phyloP scores from a whole-genome alignment of 768 basidiomycete species.

The Amanita fuliginea region DNA sequence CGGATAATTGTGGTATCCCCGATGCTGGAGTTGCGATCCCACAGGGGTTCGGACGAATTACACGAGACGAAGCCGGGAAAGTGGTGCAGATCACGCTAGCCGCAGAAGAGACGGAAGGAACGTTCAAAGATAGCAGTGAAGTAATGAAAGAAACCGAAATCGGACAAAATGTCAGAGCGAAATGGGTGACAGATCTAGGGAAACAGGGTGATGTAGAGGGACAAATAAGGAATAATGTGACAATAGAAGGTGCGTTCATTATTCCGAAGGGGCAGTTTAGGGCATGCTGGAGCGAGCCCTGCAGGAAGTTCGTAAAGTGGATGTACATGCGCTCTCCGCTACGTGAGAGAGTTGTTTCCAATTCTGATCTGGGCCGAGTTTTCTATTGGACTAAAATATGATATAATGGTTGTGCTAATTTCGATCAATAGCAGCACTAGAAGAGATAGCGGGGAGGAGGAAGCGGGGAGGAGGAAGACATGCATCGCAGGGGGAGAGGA shows the following conservation, averaged over 20 bases:
- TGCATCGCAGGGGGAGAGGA: slow-evolving; percentile 57
- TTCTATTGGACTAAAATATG: background rate
- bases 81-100: slow-evolving; percentile 59
- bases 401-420: background rate
- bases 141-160: slow-evolving; percentile 18
- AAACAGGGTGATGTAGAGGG: slow-evolving; percentile 9
- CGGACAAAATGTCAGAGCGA: slow-evolving; percentile 19
- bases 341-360: background rate
- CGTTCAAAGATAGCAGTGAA: slow-evolving; percentile 1
- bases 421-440: slow-evolving; percentile 38
- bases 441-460: slow-evolving; percentile 36
- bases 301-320: background rate
- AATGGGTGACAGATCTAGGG: slow-evolving; percentile 30
- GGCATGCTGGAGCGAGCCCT: background rate
- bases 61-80: slow-evolving; percentile 71
- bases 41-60: slow-evolving; percentile 69
- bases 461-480: slow-evolving; percentile 34
- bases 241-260: slow-evolving; percentile 15
- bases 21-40: slow-evolving; percentile 23
- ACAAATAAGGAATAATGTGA: background rate
- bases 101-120: slow-evolving; percentile 38
- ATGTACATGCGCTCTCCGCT: background rate
- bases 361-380: background rate
- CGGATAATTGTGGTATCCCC: slow-evolving; percentile 4
- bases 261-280: background rate